These are phyloP conservation scores for Graphilbum sp. DNA, from an alignment of 2,329 filamentous ascomycete species.

Conservation along the genomic window DNA sequence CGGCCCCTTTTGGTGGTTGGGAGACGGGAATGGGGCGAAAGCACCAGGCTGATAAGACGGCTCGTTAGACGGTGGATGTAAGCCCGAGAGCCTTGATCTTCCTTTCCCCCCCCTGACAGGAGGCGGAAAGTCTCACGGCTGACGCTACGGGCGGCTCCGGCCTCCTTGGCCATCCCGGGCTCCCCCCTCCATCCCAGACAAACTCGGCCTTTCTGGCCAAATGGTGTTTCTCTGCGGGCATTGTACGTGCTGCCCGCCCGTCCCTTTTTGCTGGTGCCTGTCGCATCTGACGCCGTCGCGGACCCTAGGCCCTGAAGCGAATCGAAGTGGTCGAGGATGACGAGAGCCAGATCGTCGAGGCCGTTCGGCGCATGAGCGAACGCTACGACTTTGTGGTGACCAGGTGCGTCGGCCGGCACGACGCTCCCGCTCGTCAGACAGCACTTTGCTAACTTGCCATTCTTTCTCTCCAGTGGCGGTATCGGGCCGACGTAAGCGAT, in stretches of 20 bases:
- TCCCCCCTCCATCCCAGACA: constrained; percentile 24
- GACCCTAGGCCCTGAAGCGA: constrained; percentile 50
- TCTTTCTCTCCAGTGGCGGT: constrained; percentile 47
- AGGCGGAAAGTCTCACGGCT: no score
- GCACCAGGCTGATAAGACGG: not conserved
- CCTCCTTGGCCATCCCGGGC: not conserved
- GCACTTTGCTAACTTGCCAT: no score
- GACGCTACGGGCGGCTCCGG: no score
- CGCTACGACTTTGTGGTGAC: constrained; percentile 93
- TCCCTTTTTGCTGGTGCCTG: not conserved
- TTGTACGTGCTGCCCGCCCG: not conserved
- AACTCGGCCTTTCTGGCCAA: constrained; percentile 49
- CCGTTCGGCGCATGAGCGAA: constrained; percentile 69
- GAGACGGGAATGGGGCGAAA: no score
- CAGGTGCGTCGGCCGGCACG: no score
- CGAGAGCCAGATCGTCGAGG: constrained; percentile 77
- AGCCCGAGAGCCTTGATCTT: not conserved
- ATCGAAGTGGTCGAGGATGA: constrained; percentile 92
- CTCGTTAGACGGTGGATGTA: not conserved
- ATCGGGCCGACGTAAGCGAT: constrained; percentile 76
- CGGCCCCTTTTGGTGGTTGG: not conserved
- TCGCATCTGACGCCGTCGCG: not conserved
- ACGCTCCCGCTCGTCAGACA: no score
- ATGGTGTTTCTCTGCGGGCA: constrained; percentile 36
- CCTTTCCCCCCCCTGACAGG: not conserved